Percentiles rank a stretch among this genome's conserved stretches.
These are phyloP conservation scores for Candida anglica DNA, from an alignment of 805 yeast genomes.

Conservation along the genomic window DNA sequence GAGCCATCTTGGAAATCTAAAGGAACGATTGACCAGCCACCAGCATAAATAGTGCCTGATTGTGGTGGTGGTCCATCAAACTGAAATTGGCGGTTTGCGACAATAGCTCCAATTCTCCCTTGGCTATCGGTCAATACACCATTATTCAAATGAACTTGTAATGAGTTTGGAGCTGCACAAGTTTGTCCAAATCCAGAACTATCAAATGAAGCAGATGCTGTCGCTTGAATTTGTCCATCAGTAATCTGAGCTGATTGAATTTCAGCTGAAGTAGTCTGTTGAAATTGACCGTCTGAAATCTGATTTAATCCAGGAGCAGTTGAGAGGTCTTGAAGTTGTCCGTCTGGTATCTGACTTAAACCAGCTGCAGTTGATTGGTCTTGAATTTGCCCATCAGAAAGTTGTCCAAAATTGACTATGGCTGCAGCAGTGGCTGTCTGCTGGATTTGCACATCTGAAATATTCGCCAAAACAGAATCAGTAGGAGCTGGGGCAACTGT, in stretches of 20 bases:
- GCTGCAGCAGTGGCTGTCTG: conserved; percentile 15
- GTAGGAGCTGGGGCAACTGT: conserved; percentile 8
- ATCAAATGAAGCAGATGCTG: conserved; percentile 17
- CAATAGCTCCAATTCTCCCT: conserved; percentile 76
- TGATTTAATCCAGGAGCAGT: conserved; percentile 16
- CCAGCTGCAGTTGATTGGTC: conserved; percentile 25
- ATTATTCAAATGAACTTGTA: conserved; percentile 51
- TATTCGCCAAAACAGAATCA: conserved; percentile 25
- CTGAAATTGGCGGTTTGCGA: conserved; percentile 76
- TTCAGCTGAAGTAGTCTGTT: conserved; percentile 26
- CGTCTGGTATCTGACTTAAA: conserved; percentile 46
- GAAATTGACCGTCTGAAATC: conserved; percentile 34
- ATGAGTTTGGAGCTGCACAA: conserved; percentile 46
- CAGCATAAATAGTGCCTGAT: conserved; percentile 64
- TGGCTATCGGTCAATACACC: conserved; percentile 52
- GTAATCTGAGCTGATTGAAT: neutral
- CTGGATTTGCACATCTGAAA: conserved; percentile 32
- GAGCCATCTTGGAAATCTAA: conserved; percentile 12
- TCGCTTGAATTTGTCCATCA: conserved; percentile 32
- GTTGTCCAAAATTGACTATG: conserved; percentile 21
- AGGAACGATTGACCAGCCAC: conserved; percentile 52
- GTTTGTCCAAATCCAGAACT: conserved; percentile 21
- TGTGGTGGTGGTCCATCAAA: conserved; percentile 79
- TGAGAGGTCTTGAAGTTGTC: conserved; percentile 17
- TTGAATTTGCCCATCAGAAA: conserved; percentile 33